These are phyloP conservation scores for Aurifilum marmelostoma DNA, from an alignment of 2,329 filamentous ascomycete species.

Conservation along the genomic window DNA sequence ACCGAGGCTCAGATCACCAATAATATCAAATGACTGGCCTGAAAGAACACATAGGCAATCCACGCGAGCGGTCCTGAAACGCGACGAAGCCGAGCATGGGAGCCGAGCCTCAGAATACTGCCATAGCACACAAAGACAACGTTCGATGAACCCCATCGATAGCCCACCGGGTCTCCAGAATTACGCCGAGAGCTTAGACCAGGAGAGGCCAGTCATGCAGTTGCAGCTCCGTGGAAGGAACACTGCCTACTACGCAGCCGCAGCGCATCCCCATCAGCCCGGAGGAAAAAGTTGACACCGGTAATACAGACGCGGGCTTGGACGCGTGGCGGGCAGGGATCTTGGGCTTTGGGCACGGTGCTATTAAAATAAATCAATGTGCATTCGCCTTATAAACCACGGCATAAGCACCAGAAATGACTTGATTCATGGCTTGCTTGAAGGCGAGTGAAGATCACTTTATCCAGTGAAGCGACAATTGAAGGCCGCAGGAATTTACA, in stretches of 20 bases:
- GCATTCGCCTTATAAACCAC: neutral
- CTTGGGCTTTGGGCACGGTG: neutral
- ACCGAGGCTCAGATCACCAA: neutral
- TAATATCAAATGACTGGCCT: neutral
- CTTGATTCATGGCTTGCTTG: neutral
- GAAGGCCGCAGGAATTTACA: neutral
- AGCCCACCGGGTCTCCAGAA: slow-evolving; percentile 5
- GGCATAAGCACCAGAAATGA: neutral
- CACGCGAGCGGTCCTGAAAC: neutral
- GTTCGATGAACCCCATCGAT: slow-evolving; percentile 1
- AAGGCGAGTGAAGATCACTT: neutral
- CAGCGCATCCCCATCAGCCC: neutral
- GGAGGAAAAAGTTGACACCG: neutral
- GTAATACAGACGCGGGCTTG: neutral
- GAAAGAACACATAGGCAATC: neutral
- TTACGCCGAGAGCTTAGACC: neutral
- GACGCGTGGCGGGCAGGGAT: slow-evolving; percentile 6
- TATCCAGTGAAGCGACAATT: neutral
- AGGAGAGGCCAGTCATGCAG: neutral
- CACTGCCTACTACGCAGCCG: neutral
- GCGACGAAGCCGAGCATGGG: neutral
- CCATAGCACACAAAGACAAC: neutral
- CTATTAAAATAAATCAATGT: neutral
- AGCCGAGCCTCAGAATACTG: neutral
- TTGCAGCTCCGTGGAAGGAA: neutral